Evolutionary conservation across 345 rosid genomes (phyloP), one percentile per base, ranked within the genome.

Genomic region (Sisymbrium altissimum): DNA sequence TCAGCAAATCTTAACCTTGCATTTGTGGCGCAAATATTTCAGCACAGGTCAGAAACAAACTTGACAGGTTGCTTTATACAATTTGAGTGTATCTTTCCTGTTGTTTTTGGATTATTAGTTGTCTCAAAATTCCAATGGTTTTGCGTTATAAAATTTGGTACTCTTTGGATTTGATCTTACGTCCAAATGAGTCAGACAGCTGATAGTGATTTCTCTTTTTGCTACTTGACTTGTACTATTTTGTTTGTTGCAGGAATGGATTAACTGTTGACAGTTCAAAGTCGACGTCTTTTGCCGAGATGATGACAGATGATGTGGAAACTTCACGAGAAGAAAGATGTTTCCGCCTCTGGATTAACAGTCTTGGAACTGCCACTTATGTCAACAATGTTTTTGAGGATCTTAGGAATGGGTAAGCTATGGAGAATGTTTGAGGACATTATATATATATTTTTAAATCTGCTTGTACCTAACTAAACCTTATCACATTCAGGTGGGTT

Each of bases 271-370:
- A 90, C 57, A 87, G 49, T 83, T 71, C 72, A 54, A 95, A 90
- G 68, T 59, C 64, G 75, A 66, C 83, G 38, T 80, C 96, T 57
- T 90, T 84, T 66, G 94, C 99, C 59, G 99, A 92, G 82, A 95
- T 95, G 99, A 92, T 95, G 97, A 88, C 92, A 6, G 99, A 95
- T 79, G 99, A 95, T 82, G 85, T 74, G 13, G 81, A 95, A 82
- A 92, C 99, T 70, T 95, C 99, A 59, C 83, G 94, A 30, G 99
- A 92, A 81, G 99, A 92, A 85, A 86, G 98, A 83, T 95, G 99
- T 82, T 95, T 92, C 86, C 92, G 98, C 18, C 80, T 95, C 62
- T 95, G 99, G 98, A 95, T 95, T 57, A 95, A 95, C 81, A 95
- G 98, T 85, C 91, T 92, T 62, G 99, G 97, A 72, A 78, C 75